Base-by-base conservation (phyloP, 352 stramenopile genomes). In the Phytopythium chamaehyphon region DNA sequence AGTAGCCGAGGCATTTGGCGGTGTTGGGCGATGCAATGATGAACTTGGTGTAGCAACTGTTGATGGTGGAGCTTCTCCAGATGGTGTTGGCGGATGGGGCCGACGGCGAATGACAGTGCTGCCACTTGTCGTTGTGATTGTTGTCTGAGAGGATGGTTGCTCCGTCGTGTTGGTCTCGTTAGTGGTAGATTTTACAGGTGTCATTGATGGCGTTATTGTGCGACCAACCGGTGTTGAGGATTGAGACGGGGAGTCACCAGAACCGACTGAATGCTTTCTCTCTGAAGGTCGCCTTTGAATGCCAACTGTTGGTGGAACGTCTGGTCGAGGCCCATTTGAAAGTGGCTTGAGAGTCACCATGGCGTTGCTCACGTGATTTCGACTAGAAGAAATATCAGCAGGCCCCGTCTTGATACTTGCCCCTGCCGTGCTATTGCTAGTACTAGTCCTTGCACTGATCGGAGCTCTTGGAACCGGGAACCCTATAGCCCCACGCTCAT, bases 101-200 rank as follows among this genome's bases (percentile, higher is more conserved):
- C 64, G 55, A 15, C 55, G 48, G 36, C 51, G 56, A 22, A 69
- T 59, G 12, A 61, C 38, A 21, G 64, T 42, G 38, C 47, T 49
- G 40, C 64, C 59, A 48, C 55, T 72, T 11, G 59, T 22, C 14
- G 64, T 60, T 21, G 44, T 56, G 36, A 66, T 51, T 2, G 53
- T 37, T 8, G 47, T 37, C 6, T 63, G 54, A 51, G 36, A 47
- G 39, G 46, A 31, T 23, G 44, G 31, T 10, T 62, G 46, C 22
- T 28, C 16, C 21, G 36, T 64, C 46, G 18, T 53, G 47, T 23
- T 47, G 22, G 44, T 46, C 50, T 16, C 49, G 54, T 36, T 37
- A 43, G 24, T 28, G 45, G 19, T 40, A 42, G n/a, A 18, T 28
- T 48, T 26, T 18, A 48, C 16, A 33, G 28, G 28, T 9, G 28